A percentile compares a stretch with the other conserved stretches of the same genome.
These are phyloP conservation scores for Sugiyamaella chiloensis DNA, from an alignment of 805 yeast genomes.

Conservation along the genomic window DNA sequence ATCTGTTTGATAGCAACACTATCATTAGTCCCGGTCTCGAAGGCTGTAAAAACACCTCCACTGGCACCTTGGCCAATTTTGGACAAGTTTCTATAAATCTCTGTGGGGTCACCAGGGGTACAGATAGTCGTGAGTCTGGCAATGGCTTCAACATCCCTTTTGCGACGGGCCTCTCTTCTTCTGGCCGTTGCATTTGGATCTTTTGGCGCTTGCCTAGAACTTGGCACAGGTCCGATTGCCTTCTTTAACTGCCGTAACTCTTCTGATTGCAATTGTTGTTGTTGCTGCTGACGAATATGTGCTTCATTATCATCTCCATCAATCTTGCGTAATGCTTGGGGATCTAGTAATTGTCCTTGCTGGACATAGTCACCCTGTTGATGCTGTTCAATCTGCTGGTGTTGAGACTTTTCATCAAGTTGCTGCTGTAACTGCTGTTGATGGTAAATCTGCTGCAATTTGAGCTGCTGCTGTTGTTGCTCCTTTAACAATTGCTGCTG, in stretches of 20 bases:
- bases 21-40: constrained; percentile 52
- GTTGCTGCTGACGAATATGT: constrained; percentile 7
- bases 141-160: constrained; percentile 67
- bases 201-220: constrained; percentile 21
- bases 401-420: constrained; percentile 6
- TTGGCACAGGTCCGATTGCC: constrained; percentile 27
- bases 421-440: constrained; percentile 11
- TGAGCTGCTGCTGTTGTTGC: constrained; percentile 11
- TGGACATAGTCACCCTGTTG: constrained; percentile 5
- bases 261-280: constrained; percentile 22
- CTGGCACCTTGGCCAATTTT: constrained; percentile 92
- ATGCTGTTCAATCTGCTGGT: constrained; percentile 8
- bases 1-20: constrained; percentile 96
- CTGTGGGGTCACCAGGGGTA: constrained; percentile 78
- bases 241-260: constrained; percentile 28
- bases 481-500: constrained; percentile 12
- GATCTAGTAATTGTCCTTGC: constrained; percentile 8
- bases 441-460: constrained; percentile 3
- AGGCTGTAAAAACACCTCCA: constrained; percentile 88
- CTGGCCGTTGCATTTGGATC: constrained; percentile 27
- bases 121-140: constrained; percentile 73
- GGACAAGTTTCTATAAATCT: constrained; percentile 53
- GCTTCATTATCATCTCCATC: background rate
- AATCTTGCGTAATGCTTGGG: background rate
- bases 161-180: constrained; percentile 75